Percentiles rank a stretch among this genome's conserved stretches.
phyloP scores from a whole-genome alignment of 257 asterid genomes.

The Nicotiana knightiana region DNA sequence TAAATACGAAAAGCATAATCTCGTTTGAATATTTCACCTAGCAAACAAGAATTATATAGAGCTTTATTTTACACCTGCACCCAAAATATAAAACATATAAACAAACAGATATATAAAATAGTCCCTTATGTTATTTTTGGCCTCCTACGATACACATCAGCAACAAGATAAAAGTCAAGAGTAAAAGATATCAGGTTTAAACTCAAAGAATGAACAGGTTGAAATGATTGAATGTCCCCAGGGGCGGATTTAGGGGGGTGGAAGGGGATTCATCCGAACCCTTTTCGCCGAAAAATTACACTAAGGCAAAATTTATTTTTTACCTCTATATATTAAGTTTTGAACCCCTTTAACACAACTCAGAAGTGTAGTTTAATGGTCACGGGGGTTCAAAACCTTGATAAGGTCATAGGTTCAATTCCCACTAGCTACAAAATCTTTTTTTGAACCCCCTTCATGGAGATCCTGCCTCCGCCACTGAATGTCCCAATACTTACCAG shows the following conservation, averaged over 20 bases:
- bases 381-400: no score
- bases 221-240: not conserved
- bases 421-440: no score
- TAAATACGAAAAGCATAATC: not conserved
- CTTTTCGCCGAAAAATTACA: no score
- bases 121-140: not conserved
- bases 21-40: not conserved
- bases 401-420: no score
- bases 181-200: not conserved
- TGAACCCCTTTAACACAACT: no score
- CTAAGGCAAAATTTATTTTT: no score
- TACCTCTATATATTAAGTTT: no score
- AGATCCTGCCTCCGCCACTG: no score
- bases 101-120: not conserved
- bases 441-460: no score
- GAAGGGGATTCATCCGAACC: no score
- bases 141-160: not conserved
- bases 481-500: slow-evolving; percentile 43
- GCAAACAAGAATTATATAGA: not conserved
- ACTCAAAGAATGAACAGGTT: not conserved
- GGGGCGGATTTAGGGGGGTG: no score
- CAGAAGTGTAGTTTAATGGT: no score
- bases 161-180: not conserved
- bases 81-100: not conserved
- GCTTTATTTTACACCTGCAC: not conserved